Evolutionary conservation across 345 rosid genomes (phyloP).

Genomic region (Sonneratia caseolaris): DNA sequence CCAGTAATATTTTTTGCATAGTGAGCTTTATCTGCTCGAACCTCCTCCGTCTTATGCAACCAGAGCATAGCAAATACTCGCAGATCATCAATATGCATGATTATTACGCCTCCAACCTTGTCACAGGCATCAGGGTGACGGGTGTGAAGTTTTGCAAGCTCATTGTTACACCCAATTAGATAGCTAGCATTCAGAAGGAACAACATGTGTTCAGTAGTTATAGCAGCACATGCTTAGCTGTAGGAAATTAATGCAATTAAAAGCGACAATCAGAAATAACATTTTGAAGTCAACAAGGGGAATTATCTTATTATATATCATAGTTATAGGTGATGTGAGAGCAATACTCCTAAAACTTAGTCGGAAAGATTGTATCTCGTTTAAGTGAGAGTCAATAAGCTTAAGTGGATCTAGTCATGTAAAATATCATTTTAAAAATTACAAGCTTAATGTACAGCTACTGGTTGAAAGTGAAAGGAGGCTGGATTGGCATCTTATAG

Average conservation of each 20-base stretch:
- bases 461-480: neutral
- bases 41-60: conserved; percentile 97
- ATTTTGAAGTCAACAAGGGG: neutral
- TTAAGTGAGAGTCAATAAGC: neutral
- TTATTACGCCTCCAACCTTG: conserved; percentile 95
- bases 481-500: neutral
- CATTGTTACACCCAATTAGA: conserved; percentile 92
- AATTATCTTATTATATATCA: neutral
- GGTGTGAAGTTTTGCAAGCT: conserved; percentile 86
- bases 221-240: neutral
- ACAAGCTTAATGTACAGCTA: neutral
- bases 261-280: neutral
- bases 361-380: neutral
- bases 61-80: conserved; percentile 76
- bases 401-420: neutral
- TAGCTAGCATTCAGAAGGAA: conserved; percentile 33
- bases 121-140: conserved; percentile 88
- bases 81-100: conserved; percentile 96
- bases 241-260: neutral
- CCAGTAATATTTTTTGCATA: conserved; percentile 83
- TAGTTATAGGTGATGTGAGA: neutral
- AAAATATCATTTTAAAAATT: neutral
- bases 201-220: neutral
- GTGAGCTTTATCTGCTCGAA: conserved; percentile 91
- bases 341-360: neutral